phyloP scores from a whole-genome alignment of 2,329 filamentous ascomycete genomes.

The Fusarium nematophilum region DNA sequence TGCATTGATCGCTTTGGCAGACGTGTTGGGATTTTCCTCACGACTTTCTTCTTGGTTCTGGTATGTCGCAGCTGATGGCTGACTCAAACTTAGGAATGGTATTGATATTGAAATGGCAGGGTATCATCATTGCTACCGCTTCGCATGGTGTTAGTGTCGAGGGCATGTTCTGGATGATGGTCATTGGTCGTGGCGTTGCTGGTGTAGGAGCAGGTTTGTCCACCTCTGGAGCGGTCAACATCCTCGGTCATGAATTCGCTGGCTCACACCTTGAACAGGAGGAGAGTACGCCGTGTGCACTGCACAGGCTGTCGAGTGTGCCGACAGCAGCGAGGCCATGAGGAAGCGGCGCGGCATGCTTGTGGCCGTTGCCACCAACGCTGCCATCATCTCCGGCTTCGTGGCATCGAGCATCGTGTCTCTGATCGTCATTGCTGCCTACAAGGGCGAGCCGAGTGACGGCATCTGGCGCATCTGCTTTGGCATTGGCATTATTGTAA shows the following conservation, averaged over 20 bases:
- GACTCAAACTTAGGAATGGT: too few relatives aligned
- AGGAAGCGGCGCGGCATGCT: constrained; percentile 7
- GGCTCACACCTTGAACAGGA: not conserved
- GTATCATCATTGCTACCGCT: constrained; percentile 56
- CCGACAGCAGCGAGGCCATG: constrained; percentile 7
- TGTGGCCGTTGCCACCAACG: constrained; percentile 3
- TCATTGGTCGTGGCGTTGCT: constrained; percentile 59
- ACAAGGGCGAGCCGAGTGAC: constrained; percentile 25
- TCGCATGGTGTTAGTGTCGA: constrained; percentile 57
- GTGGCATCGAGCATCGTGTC: constrained; percentile 60
- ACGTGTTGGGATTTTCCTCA: constrained; percentile 6
- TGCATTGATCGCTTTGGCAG: constrained; percentile 7
- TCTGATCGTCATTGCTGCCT: constrained; percentile 37
- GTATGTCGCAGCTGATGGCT: not conserved
- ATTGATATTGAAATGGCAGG: not conserved
- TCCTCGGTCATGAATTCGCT: constrained; percentile 43
- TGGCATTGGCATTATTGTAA: constrained; percentile 56
- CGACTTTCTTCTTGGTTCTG: constrained; percentile 12
- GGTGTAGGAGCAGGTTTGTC: constrained; percentile 61
- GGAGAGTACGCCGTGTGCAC: not conserved
- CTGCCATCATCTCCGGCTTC: constrained; percentile 52
- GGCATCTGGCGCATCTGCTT: constrained; percentile 61
- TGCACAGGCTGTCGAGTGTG: not conserved
- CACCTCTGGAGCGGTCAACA: constrained; percentile 60
- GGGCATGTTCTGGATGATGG: constrained; percentile 66